Percentiles rank a stretch among this genome's conserved stretches.
Evolutionary conservation across 495 filamentous ascomycete genomes (phyloP).

Genomic region (Penicillium roqueforti): DNA sequence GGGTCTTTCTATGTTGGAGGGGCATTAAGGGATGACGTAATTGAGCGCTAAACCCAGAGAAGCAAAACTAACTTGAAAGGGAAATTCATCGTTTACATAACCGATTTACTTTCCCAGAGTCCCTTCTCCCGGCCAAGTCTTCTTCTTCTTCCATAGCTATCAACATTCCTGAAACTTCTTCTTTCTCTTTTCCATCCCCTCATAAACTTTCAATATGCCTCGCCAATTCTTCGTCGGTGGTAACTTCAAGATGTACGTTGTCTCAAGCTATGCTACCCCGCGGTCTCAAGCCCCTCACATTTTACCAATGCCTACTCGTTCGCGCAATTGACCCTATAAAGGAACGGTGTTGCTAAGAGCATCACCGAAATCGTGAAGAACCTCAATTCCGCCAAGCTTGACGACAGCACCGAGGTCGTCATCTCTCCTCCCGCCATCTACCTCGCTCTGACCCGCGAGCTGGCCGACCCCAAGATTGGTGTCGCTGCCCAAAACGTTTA

Average conservation of each 20-base stretch:
- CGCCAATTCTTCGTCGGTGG: constrained; percentile 99
- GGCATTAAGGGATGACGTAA: too few species aligned
- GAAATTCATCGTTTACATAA: too few species aligned
- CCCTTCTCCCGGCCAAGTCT: constrained; percentile 3
- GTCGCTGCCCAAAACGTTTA: constrained; percentile 94
- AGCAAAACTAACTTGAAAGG: too few species aligned
- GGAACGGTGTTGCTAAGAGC: constrained; percentile 87
- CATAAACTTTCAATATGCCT: constrained; percentile 55
- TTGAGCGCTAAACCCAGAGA: too few species aligned
- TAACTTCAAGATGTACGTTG: constrained; percentile 94
- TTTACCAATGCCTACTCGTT: constrained; percentile 1
- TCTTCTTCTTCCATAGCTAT: constrained; percentile 14
- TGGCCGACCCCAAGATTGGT: constrained; percentile 63
- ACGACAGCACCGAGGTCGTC: constrained; percentile 67
- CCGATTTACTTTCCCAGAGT: constrained; percentile 4
- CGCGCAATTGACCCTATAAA: constrained; percentile 32
- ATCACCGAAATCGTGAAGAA: constrained; percentile 83
- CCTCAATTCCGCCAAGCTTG: constrained; percentile 70
- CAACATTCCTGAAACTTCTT: constrained; percentile 5
- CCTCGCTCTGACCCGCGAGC: constrained; percentile 76
- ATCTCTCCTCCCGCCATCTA: constrained; percentile 88
- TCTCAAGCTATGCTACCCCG: constrained; percentile 12
- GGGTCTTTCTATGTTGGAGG: too few species aligned
- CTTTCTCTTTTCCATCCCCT: constrained; percentile 6
- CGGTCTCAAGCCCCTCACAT: constrained; percentile 21